These are phyloP conservation scores for Davidsoniella eucalypti DNA, from an alignment of 2,329 filamentous ascomycete species.

Conservation along the genomic window DNA sequence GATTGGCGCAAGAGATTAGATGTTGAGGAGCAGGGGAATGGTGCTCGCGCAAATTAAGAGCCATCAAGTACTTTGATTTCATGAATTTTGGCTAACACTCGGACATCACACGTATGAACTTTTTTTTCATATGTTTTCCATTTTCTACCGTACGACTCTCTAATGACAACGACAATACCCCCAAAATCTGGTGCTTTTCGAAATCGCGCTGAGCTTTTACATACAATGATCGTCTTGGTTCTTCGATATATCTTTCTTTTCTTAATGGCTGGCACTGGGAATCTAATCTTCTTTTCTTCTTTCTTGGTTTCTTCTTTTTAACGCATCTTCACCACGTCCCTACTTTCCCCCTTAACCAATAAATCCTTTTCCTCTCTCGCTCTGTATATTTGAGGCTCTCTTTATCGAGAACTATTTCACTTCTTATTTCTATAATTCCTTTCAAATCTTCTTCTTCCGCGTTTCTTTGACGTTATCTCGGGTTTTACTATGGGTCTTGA, in stretches of 20 bases:
- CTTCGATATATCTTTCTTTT: too few species aligned
- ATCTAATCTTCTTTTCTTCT: conserved; percentile 2
- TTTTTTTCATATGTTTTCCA: background rate
- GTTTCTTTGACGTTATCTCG: background rate
- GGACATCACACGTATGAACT: background rate
- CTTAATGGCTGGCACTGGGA: too few species aligned
- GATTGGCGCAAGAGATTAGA: conserved; percentile 71
- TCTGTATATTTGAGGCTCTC: background rate
- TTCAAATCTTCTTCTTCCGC: conserved; percentile 2
- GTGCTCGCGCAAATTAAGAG: conserved; percentile 15
- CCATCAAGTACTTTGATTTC: background rate
- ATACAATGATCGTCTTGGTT: too few species aligned
- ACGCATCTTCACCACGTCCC: too few species aligned
- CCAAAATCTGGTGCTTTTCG: background rate
- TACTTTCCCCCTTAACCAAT: background rate
- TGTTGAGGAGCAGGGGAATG: conserved; percentile 24
- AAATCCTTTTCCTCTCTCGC: background rate
- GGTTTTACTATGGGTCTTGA: too few species aligned
- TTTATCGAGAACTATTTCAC: background rate
- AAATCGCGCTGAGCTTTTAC: background rate
- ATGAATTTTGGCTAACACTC: background rate
- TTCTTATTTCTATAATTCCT: background rate
- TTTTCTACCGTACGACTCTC: background rate
- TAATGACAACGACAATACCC: conserved; percentile 1
- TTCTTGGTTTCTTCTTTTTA: background rate